phyloP scores from a whole-genome alignment of 805 yeast genomes.

The Ogataea nitratoaversa region DNA sequence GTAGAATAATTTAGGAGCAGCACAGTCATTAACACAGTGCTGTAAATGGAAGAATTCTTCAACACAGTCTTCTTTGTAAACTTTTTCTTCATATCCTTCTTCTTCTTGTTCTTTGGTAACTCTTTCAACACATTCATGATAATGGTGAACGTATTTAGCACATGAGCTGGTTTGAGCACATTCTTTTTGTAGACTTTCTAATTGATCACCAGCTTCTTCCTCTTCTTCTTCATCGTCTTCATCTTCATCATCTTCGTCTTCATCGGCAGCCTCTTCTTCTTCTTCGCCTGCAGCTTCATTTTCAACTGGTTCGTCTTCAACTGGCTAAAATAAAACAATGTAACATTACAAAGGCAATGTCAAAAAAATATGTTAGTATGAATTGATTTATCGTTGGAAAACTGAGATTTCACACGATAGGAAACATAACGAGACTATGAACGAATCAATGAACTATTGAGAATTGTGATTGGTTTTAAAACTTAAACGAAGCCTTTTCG shows the following conservation, averaged over 20 bases:
- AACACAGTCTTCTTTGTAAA: slow-evolving; percentile 93
- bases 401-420: too few species aligned
- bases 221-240: slow-evolving; percentile 41
- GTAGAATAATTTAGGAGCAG: slow-evolving; percentile 83
- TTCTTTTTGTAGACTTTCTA: slow-evolving; percentile 61
- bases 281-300: slow-evolving; percentile 53
- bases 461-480: too few species aligned
- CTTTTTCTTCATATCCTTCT: slow-evolving; percentile 72
- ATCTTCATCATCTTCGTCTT: slow-evolving; percentile 36
- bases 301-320: slow-evolving; percentile 35
- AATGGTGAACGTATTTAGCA: slow-evolving; percentile 77
- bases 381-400: too few species aligned
- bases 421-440: too few species aligned
- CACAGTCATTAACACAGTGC: slow-evolving; percentile 89
- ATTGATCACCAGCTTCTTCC: slow-evolving; percentile 63
- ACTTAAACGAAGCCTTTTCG: too few species aligned
- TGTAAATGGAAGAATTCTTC: slow-evolving; percentile 97
- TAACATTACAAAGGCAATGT: too few species aligned
- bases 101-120: slow-evolving; percentile 85
- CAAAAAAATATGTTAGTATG: too few species aligned
- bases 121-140: slow-evolving; percentile 92
- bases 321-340: slow-evolving; percentile 27
- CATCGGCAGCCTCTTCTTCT: slow-evolving; percentile 42
- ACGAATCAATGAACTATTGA: too few species aligned
- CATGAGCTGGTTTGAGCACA: slow-evolving; percentile 67